Evolutionary conservation across 768 basidiomycete genomes (phyloP).

Genomic region (Nidularia pulvinata): DNA sequence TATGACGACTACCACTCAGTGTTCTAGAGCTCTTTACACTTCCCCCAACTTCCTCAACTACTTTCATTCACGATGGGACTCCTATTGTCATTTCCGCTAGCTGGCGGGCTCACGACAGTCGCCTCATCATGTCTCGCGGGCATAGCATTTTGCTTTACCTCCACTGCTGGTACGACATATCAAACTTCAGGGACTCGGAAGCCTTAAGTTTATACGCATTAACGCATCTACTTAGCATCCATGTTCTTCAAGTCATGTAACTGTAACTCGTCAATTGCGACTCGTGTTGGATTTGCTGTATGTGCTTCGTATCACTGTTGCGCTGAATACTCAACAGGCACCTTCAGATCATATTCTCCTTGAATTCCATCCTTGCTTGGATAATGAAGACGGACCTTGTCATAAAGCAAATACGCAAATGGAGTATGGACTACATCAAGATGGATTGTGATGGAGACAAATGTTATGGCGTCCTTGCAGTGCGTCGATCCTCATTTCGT

Average conservation of each 20-base stretch:
- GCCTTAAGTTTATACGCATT: too few species aligned
- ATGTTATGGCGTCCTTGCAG: slow-evolving; percentile 96
- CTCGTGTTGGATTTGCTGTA: slow-evolving; percentile 93
- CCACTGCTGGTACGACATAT: slow-evolving; percentile 72
- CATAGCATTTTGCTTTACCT: slow-evolving; percentile 84
- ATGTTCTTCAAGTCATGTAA: slow-evolving; percentile 99
- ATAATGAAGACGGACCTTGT: slow-evolving; percentile 91
- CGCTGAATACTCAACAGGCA: too few species aligned
- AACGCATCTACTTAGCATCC: slow-evolving; percentile 55
- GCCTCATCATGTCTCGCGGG: slow-evolving; percentile 85
- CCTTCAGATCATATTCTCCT: slow-evolving; percentile 94
- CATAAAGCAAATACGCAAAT: slow-evolving; percentile 85
- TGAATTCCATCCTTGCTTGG: slow-evolving; percentile 98
- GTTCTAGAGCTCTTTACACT: slow-evolving; percentile 1
- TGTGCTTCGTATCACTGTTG: too few species aligned
- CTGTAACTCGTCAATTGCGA: slow-evolving; percentile 98
- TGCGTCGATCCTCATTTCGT: slow-evolving; percentile 29
- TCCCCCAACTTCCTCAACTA: too few species aligned
- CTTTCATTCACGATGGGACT: too few species aligned
- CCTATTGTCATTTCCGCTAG: slow-evolving; percentile 70
- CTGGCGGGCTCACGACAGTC: slow-evolving; percentile 67
- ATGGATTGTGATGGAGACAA: slow-evolving; percentile 94
- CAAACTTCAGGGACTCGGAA: too few species aligned
- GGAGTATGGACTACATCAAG: slow-evolving; percentile 97
- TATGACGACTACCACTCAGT: neutral